Evolutionary conservation across 805 yeast genomes (phyloP), one percentile per base, ranked within the genome.

Genomic region (Candida caryicola): DNA sequence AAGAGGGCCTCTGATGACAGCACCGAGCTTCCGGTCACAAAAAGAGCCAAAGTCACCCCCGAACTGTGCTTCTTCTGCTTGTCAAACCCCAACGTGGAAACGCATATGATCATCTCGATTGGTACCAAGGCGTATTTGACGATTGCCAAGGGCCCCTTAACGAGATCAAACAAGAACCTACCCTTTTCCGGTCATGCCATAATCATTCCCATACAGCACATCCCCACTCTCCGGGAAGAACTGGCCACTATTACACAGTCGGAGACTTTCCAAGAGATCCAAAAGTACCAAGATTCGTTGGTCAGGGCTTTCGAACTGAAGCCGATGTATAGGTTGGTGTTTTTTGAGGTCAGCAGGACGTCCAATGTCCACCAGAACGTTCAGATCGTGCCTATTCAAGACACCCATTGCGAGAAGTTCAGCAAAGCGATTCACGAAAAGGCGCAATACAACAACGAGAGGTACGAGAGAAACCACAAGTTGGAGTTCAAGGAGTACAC

Each of bases 141-240:
- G 0, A 69, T 81, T 12, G 95, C 95, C 0, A 88, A 85, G 53
- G 97, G 97, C 0, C 96, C 97, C 0, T 60, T 89, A 14, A 76
- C 85, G 1, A 60, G 71, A 18, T 76, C 82, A 1, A 60, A 56
- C 8, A 64, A 65, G 10, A 60, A 63, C 3, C 59, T 73, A 3
- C 62, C 73, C 52, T 81, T 85, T 51, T 77, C 95, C 0, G 96
- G 95, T 0, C 96, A 89, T 64, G 85, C 86, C 16, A 66, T 89
- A 30, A 71, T 90, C 6, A 77, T 88, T 9, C 95, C 96, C 0
- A 75, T 90, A 14, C 79, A 81, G 15, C 97, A 89, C 55, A 66
- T 69, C 6, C 74, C 95, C 0, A 37, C 58, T 53, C 32, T 50
- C 8, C 37, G 49, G 41, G 33, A 40, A 75, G 5, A 37, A 51